Conservation (phyloP, 805 yeast genomes). For the Barnettozyma vustinii region DNA sequence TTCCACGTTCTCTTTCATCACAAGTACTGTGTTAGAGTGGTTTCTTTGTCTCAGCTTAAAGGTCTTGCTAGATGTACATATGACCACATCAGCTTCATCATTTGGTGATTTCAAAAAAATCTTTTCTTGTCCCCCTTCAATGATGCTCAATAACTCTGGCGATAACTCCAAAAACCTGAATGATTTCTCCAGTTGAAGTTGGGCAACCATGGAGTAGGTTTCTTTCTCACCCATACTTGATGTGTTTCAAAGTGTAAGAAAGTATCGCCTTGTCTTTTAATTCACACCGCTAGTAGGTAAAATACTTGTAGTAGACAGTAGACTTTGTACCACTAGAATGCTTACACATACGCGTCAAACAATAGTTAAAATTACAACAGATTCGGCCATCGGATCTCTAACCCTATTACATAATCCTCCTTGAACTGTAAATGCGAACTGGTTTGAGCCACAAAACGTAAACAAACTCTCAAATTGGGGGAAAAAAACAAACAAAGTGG, state of each 20-base stretch:
- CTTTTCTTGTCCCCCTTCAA: slow-evolving; percentile 25
- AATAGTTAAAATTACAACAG: too few species aligned
- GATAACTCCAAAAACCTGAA: slow-evolving; percentile 50
- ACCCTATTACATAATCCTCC: not conserved
- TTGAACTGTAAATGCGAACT: not conserved
- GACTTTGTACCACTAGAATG: too few species aligned
- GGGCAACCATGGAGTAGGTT: slow-evolving; percentile 4
- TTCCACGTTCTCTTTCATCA: slow-evolving; percentile 32
- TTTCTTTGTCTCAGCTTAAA: slow-evolving; percentile 71
- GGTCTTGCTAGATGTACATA: slow-evolving; percentile 55
- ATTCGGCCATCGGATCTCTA: not conserved
- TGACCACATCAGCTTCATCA: slow-evolving; percentile 40
- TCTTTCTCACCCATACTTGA: not conserved
- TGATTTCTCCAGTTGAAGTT: slow-evolving; percentile 22
- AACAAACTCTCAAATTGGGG: not conserved
- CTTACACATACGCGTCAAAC: too few species aligned
- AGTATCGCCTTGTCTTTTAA: not conserved
- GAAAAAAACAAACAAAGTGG: not conserved
- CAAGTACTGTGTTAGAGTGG: slow-evolving; percentile 79
- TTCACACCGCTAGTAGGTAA: too few species aligned
- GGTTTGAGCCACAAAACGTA: slow-evolving; percentile 3
- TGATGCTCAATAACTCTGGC: slow-evolving; percentile 38
- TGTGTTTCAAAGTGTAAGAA: too few species aligned
- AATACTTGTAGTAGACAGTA: too few species aligned
- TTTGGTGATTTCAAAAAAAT: slow-evolving; percentile 28